Conservation (phyloP, 129 eudicot species). For the Flaveria robusta region DNA sequence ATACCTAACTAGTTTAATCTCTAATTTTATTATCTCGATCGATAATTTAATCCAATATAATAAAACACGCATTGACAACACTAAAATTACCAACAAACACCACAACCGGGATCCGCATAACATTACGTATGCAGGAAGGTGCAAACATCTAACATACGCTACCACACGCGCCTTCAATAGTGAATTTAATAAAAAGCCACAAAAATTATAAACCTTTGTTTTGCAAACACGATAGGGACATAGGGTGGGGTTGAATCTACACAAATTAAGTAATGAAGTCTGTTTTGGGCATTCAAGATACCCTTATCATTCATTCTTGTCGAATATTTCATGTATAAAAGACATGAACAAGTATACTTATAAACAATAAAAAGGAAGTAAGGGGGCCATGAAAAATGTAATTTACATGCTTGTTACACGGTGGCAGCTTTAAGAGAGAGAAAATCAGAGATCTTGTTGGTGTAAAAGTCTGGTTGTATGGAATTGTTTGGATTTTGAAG, state of each 20-base stretch:
- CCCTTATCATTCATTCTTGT: conserved; percentile 14
- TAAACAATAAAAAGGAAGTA: conserved; percentile 15
- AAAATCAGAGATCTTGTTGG: conserved; percentile 93
- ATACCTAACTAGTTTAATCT: too few species aligned
- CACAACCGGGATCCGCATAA: too few species aligned
- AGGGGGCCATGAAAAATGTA: not conserved
- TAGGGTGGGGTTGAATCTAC: not conserved
- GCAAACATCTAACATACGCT: too few species aligned
- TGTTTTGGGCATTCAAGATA: conserved; percentile 7
- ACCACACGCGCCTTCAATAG: too few species aligned
- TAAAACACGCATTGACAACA: too few species aligned
- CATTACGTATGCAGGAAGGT: too few species aligned
- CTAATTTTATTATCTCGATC: too few species aligned
- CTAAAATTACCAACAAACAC: too few species aligned
- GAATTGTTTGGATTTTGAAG: conserved; percentile 85
- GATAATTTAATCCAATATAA: too few species aligned
- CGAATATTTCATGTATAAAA: conserved; percentile 1
- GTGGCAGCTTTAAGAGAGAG: conserved; percentile 73
- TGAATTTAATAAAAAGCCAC: too few species aligned
- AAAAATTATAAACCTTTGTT: too few species aligned
- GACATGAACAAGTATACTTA: conserved; percentile 18
- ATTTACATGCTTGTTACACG: conserved; percentile 42
- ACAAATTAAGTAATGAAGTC: not conserved
- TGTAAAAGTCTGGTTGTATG: conserved; percentile 95
- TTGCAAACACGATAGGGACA: too few species aligned